Conservation (phyloP, 306 rosid genomes). For the Crataegus laevigata region DNA sequence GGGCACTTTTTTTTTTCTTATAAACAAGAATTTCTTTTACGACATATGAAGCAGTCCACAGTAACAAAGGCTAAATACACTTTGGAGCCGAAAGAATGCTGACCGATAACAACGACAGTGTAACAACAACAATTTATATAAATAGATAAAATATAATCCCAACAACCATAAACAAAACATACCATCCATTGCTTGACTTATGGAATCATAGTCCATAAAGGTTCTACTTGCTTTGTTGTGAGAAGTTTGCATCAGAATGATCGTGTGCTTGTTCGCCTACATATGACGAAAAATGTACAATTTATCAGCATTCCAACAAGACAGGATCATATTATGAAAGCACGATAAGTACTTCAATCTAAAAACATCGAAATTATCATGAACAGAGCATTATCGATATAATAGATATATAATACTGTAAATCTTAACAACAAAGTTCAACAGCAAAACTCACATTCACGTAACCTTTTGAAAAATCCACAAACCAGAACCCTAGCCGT, state of each 20-base stretch:
- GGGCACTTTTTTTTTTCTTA: not conserved
- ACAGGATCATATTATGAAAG: not conserved
- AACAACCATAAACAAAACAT: constrained; percentile 7
- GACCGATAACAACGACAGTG: constrained; percentile 1
- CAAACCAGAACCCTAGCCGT: not conserved
- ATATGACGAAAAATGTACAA: constrained; percentile 6
- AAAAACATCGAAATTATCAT: not conserved
- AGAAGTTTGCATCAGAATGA: constrained; percentile 88
- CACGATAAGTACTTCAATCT: not conserved
- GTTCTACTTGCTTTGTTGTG: constrained; percentile 80
- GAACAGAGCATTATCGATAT: not conserved
- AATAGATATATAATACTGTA: too few species aligned
- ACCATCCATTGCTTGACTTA: constrained; percentile 96
- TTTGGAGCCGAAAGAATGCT: not conserved
- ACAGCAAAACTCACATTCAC: not conserved
- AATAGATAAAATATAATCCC: not conserved
- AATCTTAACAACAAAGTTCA: not conserved
- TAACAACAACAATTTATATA: not conserved
- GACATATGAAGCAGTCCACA: not conserved
- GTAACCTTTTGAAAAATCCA: not conserved
- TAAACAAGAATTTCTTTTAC: not conserved
- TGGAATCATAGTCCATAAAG: constrained; percentile 81
- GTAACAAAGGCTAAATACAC: not conserved
- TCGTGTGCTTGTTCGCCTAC: constrained; percentile 93
- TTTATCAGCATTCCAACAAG: not conserved